phyloP scores from a whole-genome alignment of 345 rosid genomes.

The Pugionium cornutum region DNA sequence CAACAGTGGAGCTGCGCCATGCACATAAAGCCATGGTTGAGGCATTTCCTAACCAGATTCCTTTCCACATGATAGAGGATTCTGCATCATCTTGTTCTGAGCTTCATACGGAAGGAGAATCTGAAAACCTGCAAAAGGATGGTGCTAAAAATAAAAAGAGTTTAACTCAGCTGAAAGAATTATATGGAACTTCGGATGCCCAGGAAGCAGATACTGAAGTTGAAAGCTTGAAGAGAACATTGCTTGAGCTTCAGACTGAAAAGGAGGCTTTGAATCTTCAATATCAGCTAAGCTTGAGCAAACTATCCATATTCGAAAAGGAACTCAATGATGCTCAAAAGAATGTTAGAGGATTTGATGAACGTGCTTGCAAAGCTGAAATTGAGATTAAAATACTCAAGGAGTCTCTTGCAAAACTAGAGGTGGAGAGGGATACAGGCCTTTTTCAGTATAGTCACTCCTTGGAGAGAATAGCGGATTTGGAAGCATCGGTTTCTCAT shows the following conservation, averaged over 20 bases:
- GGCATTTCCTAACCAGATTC: conserved; percentile 87
- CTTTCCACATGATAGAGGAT: conserved; percentile 60
- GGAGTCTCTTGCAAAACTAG: conserved; percentile 61
- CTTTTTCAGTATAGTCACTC: conserved; percentile 67
- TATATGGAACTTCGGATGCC: conserved; percentile 34
- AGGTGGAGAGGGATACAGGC: conserved; percentile 68
- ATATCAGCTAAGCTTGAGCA: conserved; percentile 65
- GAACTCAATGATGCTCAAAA: conserved; percentile 61
- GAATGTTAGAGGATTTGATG: conserved; percentile 58
- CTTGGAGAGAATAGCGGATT: conserved; percentile 57
- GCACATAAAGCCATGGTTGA: conserved; percentile 87
- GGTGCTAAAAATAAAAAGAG: conserved; percentile 48
- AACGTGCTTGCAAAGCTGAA: conserved; percentile 78
- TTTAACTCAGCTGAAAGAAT: conserved; percentile 55
- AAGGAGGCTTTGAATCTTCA: conserved; percentile 61
- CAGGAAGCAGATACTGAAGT: conserved; percentile 59
- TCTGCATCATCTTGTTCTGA: conserved; percentile 54
- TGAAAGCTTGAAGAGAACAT: conserved; percentile 55
- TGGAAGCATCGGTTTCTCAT: conserved; percentile 51
- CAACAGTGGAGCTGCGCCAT: conserved; percentile 81
- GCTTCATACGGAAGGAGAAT: conserved; percentile 39
- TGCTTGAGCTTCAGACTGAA: conserved; percentile 70
- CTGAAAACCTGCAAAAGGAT: conserved; percentile 33
- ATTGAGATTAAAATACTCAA: conserved; percentile 69
- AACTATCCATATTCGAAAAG: conserved; percentile 64